Base-by-base conservation (phyloP, 345 rosid genomes). In the Sonneratia caseolaris region DNA sequence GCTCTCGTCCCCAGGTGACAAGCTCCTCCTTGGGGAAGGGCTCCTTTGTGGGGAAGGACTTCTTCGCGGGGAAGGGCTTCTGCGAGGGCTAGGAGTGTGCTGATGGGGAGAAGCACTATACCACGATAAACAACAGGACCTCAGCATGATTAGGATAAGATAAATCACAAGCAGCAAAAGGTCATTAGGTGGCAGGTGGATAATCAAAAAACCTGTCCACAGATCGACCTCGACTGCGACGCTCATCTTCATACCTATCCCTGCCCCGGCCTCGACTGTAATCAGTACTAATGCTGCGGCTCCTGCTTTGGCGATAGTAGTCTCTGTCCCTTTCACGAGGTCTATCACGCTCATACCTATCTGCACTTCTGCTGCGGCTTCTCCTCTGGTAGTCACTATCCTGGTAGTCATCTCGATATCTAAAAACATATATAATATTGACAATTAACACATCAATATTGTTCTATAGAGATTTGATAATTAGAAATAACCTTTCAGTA, bases 331-430 rank as follows among this genome's bases (percentile, higher is more conserved):
- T 75, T 32, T 77, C 77, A 48, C 81, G 83, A 68, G 73, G 71
- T 67, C 74, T 82, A 66, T 82, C 89, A 67, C 83, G 87, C 48
- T 82, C 87, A 64, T 78, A 37, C 70, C 78, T 75, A 68, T 82
- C 89, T 70, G 68, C 14, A 21, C 89, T 86, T 68, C 86, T 79
- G 79, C 89, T 86, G 65, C 83, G 79, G 53, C 87, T 86, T 74
- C 80, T 80, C 83, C 59, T 84, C 73, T 73, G 71, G 51, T 77
- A 71, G 37, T 82, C 89, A 55, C 77, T 80, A 42, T 86, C 86
- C 81, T 70, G 82, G 75, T 77, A 42, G 71, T 81, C 87, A 40
- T 86, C 87, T 64, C 84, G 77, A 67, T 76, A 37, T 76, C 89
- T 81, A 72, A 70, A 13, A 38, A 35, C 24, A 57, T 3, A 43